Percentiles rank a stretch among this genome's conserved stretches.
phyloP scores from a whole-genome alignment of 768 basidiomycete genomes.

The Hypholoma fasciculare region DNA sequence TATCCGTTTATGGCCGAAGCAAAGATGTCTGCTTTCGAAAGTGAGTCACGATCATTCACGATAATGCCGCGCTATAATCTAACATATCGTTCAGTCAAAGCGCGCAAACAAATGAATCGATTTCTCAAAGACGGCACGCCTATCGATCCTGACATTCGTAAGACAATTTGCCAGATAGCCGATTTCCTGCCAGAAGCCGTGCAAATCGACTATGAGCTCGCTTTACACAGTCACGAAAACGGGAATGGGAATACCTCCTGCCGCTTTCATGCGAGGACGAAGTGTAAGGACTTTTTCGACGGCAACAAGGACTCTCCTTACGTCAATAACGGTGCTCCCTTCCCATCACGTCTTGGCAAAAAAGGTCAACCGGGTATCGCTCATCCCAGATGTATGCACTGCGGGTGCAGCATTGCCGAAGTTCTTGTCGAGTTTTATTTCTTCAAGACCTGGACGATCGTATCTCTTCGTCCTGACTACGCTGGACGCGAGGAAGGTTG shows the following conservation, averaged over 20 bases:
- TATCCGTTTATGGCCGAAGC: too few species aligned
- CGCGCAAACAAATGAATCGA: neutral
- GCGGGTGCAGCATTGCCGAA: conserved; percentile 14
- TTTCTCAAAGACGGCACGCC: neutral
- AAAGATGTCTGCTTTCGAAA: too few species aligned
- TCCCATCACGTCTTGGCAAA: neutral
- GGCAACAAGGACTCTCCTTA: neutral
- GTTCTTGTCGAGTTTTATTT: conserved; percentile 12
- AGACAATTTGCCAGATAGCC: neutral
- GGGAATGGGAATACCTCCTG: neutral
- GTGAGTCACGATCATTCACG: too few species aligned
- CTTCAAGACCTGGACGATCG: conserved; percentile 4
- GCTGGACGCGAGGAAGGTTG: neutral
- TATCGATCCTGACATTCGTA: neutral
- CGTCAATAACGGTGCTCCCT: neutral
- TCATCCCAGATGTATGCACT: conserved; percentile 3
- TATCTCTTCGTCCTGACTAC: neutral
- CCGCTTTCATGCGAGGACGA: neutral
- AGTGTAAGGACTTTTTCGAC: neutral
- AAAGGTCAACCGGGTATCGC: neutral
- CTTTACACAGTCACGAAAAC: neutral
- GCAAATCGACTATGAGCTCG: neutral
- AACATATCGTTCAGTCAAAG: too few species aligned
- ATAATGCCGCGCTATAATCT: too few species aligned
- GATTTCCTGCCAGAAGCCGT: neutral